Percentiles rank a stretch among this genome's conserved stretches.
Conservation (phyloP, 192 early-diverging fungal species). For the Funneliformis geosporum region DNA sequence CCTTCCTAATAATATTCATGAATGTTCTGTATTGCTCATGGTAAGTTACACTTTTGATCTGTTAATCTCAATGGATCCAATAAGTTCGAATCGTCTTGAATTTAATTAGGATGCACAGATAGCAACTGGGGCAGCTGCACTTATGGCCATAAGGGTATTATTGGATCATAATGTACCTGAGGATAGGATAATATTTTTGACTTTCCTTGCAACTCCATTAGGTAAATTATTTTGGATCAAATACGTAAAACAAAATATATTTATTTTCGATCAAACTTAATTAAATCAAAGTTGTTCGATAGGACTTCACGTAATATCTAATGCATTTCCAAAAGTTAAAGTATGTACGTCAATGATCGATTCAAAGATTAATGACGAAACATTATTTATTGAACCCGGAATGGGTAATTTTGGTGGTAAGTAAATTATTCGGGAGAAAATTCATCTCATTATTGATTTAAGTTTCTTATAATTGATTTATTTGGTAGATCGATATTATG, state of each 20-base stretch:
- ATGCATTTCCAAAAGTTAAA: slow-evolving; percentile 80
- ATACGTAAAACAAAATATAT: not conserved
- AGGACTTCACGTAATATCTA: slow-evolving; percentile 67
- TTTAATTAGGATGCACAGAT: slow-evolving; percentile 77
- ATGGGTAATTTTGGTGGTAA: slow-evolving; percentile 84
- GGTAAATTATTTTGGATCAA: slow-evolving; percentile 40
- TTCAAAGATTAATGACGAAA: slow-evolving; percentile 60
- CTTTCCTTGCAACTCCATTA: slow-evolving; percentile 75
- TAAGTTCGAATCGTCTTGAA: slow-evolving; percentile 31
- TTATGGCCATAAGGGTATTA: slow-evolving; percentile 95
- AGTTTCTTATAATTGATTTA: not conserved
- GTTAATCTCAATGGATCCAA: not conserved
- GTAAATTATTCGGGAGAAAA: not conserved
- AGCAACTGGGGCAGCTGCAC: slow-evolving; percentile 87
- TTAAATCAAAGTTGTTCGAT: not conserved
- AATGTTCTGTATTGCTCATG: slow-evolving; percentile 71
- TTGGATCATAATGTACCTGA: slow-evolving; percentile 88
- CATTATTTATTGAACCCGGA: slow-evolving; percentile 76
- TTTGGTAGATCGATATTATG: slow-evolving; percentile 56
- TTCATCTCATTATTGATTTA: not conserved
- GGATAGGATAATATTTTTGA: slow-evolving; percentile 82
- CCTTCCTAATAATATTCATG: slow-evolving; percentile 65
- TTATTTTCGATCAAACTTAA: not conserved
- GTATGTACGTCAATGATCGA: slow-evolving; percentile 85
- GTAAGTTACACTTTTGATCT: slow-evolving; percentile 18